Evolutionary conservation across 2,329 filamentous ascomycete genomes (phyloP).

Genomic region (Xylariaceae sp.): DNA sequence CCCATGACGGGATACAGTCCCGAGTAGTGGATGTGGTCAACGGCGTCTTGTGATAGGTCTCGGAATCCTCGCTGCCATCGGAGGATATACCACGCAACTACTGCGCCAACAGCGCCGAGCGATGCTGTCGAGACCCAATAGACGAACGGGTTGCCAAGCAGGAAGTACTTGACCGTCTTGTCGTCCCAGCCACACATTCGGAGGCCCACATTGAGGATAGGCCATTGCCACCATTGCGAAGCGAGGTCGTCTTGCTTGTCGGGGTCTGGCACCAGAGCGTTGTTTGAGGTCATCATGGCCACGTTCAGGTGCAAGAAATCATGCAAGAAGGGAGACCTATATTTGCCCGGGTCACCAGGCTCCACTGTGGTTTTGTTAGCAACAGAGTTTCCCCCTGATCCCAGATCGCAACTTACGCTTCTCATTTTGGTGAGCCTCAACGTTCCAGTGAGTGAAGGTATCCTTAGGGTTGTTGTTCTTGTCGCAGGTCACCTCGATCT

Average conservation of each 20-base stretch:
- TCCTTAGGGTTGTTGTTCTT: constrained; percentile 90
- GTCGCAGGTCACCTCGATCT: constrained; percentile 93
- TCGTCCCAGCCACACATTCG: constrained; percentile 99
- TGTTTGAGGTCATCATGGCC: constrained; percentile 99
- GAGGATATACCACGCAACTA: constrained; percentile 78
- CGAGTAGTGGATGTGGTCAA: constrained; percentile 92
- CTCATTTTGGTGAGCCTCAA: constrained; percentile 91
- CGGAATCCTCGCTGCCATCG: constrained; percentile 93
- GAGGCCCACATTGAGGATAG: constrained; percentile 85
- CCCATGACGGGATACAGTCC: constrained; percentile 86
- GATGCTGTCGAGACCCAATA: constrained; percentile 90
- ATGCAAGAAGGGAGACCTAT: constrained; percentile 94
- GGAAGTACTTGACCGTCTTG: constrained; percentile 92
- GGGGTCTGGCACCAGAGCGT: constrained; percentile 91
- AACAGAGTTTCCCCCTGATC: background rate
- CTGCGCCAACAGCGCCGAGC: constrained; percentile 62
- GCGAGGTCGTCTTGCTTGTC: constrained; percentile 99
- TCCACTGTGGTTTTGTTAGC: constrained; percentile 53
- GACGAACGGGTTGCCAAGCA: constrained; percentile 90
- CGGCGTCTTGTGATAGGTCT: constrained; percentile 70
- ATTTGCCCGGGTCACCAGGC: constrained; percentile 78
- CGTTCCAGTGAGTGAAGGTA: constrained; percentile 97
- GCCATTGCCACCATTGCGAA: constrained; percentile 98
- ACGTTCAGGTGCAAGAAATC: constrained; percentile 98
- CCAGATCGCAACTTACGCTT: constrained; percentile 58